Conservation (phyloP, 495 filamentous ascomycete genomes). For the Penicillium simplicissimum region DNA sequence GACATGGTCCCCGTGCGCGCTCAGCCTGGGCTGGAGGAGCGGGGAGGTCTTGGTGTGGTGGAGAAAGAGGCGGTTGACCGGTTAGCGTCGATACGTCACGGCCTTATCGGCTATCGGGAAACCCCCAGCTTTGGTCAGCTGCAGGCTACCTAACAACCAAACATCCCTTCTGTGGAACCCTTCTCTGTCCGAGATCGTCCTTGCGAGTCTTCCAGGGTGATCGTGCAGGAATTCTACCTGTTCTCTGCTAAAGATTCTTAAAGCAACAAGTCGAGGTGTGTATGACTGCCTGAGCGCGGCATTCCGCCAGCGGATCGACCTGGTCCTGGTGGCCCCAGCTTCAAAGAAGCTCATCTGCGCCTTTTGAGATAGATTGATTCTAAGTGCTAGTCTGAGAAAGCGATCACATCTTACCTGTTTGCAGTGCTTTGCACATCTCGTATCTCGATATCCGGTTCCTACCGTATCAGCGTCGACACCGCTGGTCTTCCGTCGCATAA, state of each 20-base stretch:
- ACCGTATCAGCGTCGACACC: not conserved
- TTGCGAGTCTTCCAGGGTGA: too few species aligned
- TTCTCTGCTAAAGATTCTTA: not conserved
- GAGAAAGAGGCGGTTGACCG: conserved; percentile 16
- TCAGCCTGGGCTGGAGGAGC: conserved; percentile 17
- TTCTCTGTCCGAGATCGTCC: not conserved
- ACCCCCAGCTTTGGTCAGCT: conserved; percentile 7
- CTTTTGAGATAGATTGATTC: not conserved
- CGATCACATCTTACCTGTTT: not conserved
- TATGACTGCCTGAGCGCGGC: not conserved
- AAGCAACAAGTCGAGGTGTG: not conserved
- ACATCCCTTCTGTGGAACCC: not conserved
- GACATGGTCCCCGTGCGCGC: conserved; percentile 42
- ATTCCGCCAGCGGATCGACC: not conserved
- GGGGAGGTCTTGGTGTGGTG: conserved; percentile 26
- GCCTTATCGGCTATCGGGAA: conserved; percentile 25
- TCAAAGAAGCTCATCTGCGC: not conserved
- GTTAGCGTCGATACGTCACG: conserved; percentile 31
- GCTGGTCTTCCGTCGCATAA: not conserved
- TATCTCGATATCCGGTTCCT: not conserved
- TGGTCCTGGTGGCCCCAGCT: not conserved
- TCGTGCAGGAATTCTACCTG: not conserved
- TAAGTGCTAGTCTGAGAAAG: too few species aligned
- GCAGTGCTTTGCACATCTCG: not conserved
- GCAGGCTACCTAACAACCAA: not conserved